These are phyloP conservation scores for Leishmania amazonensis DNA, from an alignment of 208 protist genomes.

Conservation along the genomic window DNA sequence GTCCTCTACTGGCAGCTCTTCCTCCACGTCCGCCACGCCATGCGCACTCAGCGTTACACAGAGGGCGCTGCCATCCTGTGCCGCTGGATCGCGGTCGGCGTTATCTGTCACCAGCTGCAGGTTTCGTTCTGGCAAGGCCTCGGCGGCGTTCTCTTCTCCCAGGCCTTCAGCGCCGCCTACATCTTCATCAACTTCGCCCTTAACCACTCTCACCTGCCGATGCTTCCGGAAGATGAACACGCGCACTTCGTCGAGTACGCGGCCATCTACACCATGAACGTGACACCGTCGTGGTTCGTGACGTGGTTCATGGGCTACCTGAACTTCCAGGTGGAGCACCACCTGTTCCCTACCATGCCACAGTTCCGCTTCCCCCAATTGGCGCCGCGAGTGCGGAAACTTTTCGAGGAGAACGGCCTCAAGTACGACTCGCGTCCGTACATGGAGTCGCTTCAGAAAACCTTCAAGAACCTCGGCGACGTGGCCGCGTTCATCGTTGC, in stretches of 20 bases:
- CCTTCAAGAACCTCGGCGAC: slow-evolving; percentile 65
- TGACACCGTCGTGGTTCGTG: slow-evolving; percentile 48
- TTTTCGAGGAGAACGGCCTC: slow-evolving; percentile 73
- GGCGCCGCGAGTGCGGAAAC: slow-evolving; percentile 42
- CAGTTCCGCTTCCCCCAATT: slow-evolving; percentile 71
- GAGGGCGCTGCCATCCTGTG: slow-evolving; percentile 52
- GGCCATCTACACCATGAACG: slow-evolving; percentile 74
- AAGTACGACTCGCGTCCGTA: slow-evolving; percentile 59
- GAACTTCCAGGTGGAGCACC: slow-evolving; percentile 90
- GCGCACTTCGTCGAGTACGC: slow-evolving; percentile 77
- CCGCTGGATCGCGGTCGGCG: slow-evolving; percentile 45
- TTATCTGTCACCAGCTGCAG: slow-evolving; percentile 41
- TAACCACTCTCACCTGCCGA: slow-evolving; percentile 77
- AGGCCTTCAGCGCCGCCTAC: slow-evolving; percentile 67
- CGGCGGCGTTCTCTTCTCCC: slow-evolving; percentile 48
- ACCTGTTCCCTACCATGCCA: slow-evolving; percentile 87
- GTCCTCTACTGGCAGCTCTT: slow-evolving; percentile 81
- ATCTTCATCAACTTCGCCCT: slow-evolving; percentile 83
- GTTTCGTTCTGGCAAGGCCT: slow-evolving; percentile 50
- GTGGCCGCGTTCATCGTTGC: slow-evolving; percentile 46
- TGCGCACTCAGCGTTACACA: slow-evolving; percentile 59
- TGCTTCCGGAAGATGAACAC: slow-evolving; percentile 47
- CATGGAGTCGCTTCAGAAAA: slow-evolving; percentile 38
- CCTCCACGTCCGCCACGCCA: slow-evolving; percentile 68
- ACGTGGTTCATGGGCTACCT: slow-evolving; percentile 83